Conservation (phyloP, 2,329 filamentous ascomycete species). For the Calycina herbarum region DNA sequence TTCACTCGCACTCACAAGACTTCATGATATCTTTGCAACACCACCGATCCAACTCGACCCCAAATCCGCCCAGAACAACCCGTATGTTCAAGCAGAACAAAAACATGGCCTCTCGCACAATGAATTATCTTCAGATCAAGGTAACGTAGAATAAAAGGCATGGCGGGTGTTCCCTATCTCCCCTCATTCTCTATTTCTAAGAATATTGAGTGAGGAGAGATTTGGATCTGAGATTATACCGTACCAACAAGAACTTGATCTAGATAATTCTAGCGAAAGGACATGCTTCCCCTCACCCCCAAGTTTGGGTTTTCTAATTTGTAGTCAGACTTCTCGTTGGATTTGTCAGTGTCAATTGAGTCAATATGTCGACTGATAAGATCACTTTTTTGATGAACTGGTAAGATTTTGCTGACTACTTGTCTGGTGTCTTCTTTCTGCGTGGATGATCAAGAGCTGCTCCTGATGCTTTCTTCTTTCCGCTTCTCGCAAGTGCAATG, state of each 20-base stretch:
- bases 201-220: constrained; percentile 22
- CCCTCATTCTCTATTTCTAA: constrained; percentile 2
- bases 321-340: constrained; percentile 33
- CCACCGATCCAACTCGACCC: too few species aligned
- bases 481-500: too few species aligned
- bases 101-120: constrained; percentile 13
- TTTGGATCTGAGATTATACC: constrained; percentile 72
- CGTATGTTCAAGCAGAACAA: too few species aligned
- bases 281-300: constrained; percentile 59
- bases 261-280: constrained; percentile 85
- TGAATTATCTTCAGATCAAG: constrained; percentile 29
- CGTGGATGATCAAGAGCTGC: too few species aligned
- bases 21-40: too few species aligned
- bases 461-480: too few species aligned
- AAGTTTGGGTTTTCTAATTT: constrained; percentile 46
- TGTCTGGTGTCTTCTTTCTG: too few species aligned
- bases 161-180: constrained; percentile 29
- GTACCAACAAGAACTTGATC: constrained; percentile 70
- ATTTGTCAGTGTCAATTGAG: constrained; percentile 3
- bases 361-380: constrained; percentile 74
- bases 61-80: too few species aligned
- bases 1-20: too few species aligned
- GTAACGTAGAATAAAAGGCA: constrained; percentile 30
- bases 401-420: too few species aligned
- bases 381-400: constrained; percentile 68